Base-by-base conservation (phyloP, 1,284 basidiomycete species). In the Apiotrichum porosum region DNA sequence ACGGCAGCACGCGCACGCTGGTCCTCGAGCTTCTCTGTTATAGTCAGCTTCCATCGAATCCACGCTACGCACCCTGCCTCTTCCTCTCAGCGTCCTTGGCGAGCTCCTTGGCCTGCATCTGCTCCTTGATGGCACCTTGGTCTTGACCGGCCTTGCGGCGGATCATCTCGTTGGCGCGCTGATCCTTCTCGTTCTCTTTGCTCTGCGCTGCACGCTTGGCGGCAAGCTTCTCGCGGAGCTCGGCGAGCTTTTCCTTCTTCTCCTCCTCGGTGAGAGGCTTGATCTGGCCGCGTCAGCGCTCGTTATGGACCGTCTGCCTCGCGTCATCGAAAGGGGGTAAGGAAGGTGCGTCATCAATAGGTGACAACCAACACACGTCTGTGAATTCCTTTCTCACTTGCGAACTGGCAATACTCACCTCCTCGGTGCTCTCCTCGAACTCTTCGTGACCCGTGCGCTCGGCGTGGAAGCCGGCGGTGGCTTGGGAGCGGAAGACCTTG, bases 351-450 rank as follows among this genome's bases (percentile, higher is more conserved):
- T 35, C 17, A 44, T n/a, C 14, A 33, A 8, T 33, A 5, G n/a
- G n/a, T n/a, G n/a, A n/a, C n/a, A n/a, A n/a, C n/a, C n/a, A n/a
- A n/a, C n/a, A n/a, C n/a, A n/a, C n/a, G n/a, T n/a, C n/a, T n/a
- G n/a, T n/a, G n/a, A n/a, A n/a, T n/a, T n/a, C n/a, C n/a, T n/a
- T n/a, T n/a, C n/a, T n/a, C n/a, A n/a, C n/a, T n/a, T n/a, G 42
- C 10, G 6, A n/a, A 17, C 3, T 17, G 9, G 18, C 9, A 15
- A 30, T 9, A 60, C 73, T 51, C 26, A 88, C 89, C 80, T 95
- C 93, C 66, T 97, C 92, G 0, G 84, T 88, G 5, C 88, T 92
- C 70, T 98, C 93, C 66, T 94, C 91, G 59, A 97, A 97, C 57
- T 90, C 83, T 67, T 89, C 85, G 67, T 97, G 93, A 0, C 93